Conservation (phyloP, 176 grass and related monocot species). For the Cenchrus americanus region DNA sequence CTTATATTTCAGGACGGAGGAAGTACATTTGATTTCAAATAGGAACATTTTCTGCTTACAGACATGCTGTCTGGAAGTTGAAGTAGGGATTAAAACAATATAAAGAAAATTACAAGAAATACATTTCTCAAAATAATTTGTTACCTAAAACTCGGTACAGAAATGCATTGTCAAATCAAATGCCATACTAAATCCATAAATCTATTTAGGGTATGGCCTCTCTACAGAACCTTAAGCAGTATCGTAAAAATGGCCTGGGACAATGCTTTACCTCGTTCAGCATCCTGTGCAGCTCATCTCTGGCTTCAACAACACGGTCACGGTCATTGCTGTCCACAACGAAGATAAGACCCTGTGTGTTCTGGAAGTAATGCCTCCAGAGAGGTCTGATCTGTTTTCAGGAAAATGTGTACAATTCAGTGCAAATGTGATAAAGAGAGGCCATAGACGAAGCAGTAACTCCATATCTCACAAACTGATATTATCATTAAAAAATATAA, state of each 20-base stretch:
- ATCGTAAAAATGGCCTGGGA: not conserved
- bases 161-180: not conserved
- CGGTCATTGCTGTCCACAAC: constrained; percentile 49
- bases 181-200: too few species aligned
- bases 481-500: not conserved
- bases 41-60: not conserved
- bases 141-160: not conserved
- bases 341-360: constrained; percentile 57
- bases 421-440: not conserved
- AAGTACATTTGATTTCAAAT: not conserved
- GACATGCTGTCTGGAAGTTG: too few species aligned
- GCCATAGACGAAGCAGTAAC: not conserved
- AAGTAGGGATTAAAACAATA: too few species aligned
- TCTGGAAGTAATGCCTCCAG: constrained; percentile 59
- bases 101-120: not conserved
- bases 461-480: too few species aligned
- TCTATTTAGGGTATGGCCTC: too few species aligned
- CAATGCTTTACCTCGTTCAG: constrained; percentile 35
- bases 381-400: constrained; percentile 50
- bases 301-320: constrained; percentile 51
- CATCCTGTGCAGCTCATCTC: constrained; percentile 59
- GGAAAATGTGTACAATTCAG: not conserved
- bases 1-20: too few species aligned
- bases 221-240: not conserved
- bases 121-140: not conserved